Evolutionary conservation across 805 yeast species (phyloP).

Genomic region (Candida morakotiae): DNA sequence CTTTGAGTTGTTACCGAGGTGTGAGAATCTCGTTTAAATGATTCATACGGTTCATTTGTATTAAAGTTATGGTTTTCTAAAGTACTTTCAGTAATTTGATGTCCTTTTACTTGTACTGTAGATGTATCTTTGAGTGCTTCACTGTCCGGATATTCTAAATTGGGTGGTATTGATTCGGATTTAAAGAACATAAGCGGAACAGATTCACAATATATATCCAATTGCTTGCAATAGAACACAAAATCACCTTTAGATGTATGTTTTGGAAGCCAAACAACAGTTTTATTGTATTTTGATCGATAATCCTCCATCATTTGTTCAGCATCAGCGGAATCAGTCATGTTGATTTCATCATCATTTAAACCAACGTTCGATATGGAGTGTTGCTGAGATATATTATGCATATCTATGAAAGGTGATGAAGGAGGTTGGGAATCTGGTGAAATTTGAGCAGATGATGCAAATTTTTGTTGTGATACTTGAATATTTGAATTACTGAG

Average conservation of each 20-base stretch:
- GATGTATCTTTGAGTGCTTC: constrained; percentile 18
- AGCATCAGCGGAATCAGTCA: constrained; percentile 23
- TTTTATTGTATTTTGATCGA: constrained; percentile 14
- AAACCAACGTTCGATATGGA: constrained; percentile 12
- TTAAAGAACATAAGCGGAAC: constrained; percentile 46
- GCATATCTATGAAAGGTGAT: constrained; percentile 5
- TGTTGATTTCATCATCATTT: constrained; percentile 6
- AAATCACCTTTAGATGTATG: constrained; percentile 52
- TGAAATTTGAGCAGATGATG: constrained; percentile 4
- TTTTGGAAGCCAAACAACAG: constrained; percentile 56
- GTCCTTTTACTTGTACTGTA: constrained; percentile 10
- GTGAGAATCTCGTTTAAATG: constrained; percentile 35
- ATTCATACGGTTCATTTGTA: constrained; percentile 19
- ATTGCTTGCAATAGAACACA: constrained; percentile 55
- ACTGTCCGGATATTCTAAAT: constrained; percentile 23
- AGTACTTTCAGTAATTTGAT: constrained; percentile 5
- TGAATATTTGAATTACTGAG: neutral
- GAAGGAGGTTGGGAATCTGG: constrained; percentile 2
- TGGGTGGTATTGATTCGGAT: constrained; percentile 15
- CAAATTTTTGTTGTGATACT: neutral
- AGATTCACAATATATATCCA: constrained; percentile 55
- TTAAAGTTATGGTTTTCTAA: constrained; percentile 9
- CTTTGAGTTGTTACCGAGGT: constrained; percentile 27
- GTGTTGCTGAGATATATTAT: constrained; percentile 6
- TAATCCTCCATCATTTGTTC: constrained; percentile 22